Evolutionary conservation across 495 filamentous ascomycete genomes (phyloP), one percentile per base, ranked within the genome.

Genomic region (Trichoderma asperelloides): DNA sequence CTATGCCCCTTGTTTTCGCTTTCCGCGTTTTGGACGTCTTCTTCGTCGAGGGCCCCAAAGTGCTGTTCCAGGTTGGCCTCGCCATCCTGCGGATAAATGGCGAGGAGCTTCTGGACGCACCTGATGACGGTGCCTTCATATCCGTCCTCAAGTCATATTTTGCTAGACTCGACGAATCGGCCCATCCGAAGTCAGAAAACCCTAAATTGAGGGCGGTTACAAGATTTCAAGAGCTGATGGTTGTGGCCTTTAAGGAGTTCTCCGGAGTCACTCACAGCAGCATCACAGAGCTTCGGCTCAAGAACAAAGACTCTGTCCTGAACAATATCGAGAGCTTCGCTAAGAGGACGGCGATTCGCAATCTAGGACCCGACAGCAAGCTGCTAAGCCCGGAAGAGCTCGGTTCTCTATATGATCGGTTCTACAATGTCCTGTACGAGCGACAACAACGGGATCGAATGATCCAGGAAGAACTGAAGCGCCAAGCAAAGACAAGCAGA

Each of bases 211-310:
- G 94, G 68, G 91, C 92, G 11, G 93, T 98, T 45, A 98, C 96
- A 0, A 85, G 91, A 55, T 98, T 98, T 76, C 95, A 98, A 74
- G 95, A 98, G 72, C 82, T 98, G 65, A 97, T 98, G 91, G 95
- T 98, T 2, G 93, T 97, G 3, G 95, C 95, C 15, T 98, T 98
- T 81, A 97, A 96, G 68, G 95, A 98, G 71, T 98, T 98, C 71
- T 88, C 94, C 1, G 91, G 87, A 11, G 96, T 98, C 72, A 98
- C 95, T 0, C 94, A 98, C 72, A 88, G 85, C 71, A 97, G 89
- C 45, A 92, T 98, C 65, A 87, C 86, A 2, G 95, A 98, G 69
- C 86, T 96, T 69, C 90, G 95, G 25, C 81, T 88, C 18, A 96
- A 93, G 74, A 92, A 96, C 77, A 98, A 97, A 76, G 91, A 92